Evolutionary conservation across 441 rosid species (phyloP).

Genomic region (Pelargonium myrrhifolium): DNA sequence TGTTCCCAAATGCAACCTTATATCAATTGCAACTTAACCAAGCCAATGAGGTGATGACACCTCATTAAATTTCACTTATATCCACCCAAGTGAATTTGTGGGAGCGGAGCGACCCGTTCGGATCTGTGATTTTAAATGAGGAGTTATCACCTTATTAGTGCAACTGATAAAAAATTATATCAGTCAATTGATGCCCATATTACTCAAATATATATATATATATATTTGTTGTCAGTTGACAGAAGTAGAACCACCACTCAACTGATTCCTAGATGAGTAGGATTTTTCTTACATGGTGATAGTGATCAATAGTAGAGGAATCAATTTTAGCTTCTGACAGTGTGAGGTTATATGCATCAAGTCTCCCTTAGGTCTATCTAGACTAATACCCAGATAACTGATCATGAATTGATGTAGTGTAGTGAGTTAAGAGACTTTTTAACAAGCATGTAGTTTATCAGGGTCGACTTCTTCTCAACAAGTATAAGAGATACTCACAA

Average conservation of each 20-base stretch:
- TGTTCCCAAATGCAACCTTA: too few species aligned
- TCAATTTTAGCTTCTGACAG: not conserved
- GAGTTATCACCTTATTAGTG: too few species aligned
- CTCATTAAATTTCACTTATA: too few species aligned
- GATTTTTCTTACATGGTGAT: not conserved
- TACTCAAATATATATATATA: too few species aligned
- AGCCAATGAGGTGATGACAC: too few species aligned
- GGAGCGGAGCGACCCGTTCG: too few species aligned
- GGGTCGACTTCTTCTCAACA: not conserved
- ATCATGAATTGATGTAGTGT: not conserved
- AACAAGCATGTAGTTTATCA: not conserved
- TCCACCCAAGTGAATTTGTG: too few species aligned
- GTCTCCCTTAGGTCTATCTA: not conserved
- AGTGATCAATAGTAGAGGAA: not conserved
- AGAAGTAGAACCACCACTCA: not conserved
- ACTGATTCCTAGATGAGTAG: not conserved
- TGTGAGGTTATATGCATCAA: not conserved
- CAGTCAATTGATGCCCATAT: too few species aligned
- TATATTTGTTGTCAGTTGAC: not conserved
- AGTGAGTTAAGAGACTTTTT: not conserved
- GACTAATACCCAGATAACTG: not conserved
- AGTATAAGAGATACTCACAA: constrained; percentile 45
- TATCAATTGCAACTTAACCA: too few species aligned
- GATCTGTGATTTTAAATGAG: too few species aligned
- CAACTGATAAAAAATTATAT: too few species aligned